A percentile compares a stretch with the other conserved stretches of the same genome.
Evolutionary conservation across 768 basidiomycete species (phyloP).

Genomic region (Lactifluus subvellereus): DNA sequence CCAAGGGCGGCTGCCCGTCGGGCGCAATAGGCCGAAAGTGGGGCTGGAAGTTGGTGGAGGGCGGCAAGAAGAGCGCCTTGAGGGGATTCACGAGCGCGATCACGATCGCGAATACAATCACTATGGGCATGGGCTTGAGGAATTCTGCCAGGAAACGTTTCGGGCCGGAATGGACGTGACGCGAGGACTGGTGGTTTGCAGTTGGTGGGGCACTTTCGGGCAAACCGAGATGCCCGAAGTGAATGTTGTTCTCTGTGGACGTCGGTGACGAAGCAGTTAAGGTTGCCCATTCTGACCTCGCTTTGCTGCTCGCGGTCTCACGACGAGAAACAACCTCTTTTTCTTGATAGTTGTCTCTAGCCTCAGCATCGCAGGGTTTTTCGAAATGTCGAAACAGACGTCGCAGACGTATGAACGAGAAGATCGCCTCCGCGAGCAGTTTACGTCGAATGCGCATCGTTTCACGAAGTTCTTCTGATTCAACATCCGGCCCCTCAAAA

Average conservation of each 20-base stretch:
- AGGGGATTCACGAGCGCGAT: constrained; percentile 51
- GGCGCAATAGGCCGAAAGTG: constrained; percentile 37
- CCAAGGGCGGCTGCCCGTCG: constrained; percentile 62
- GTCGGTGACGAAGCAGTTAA: neutral
- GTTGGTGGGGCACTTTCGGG: neutral
- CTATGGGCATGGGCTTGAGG: constrained; percentile 44
- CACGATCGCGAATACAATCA: constrained; percentile 49
- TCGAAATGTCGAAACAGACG: neutral
- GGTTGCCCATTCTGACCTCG: neutral
- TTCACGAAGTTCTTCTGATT: constrained; percentile 49
- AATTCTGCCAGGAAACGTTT: constrained; percentile 25
- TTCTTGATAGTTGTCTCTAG: neutral
- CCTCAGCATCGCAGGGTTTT: neutral
- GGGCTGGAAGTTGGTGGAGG: constrained; percentile 41
- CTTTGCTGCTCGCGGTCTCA: neutral
- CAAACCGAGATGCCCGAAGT: neutral
- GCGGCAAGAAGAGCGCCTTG: constrained; percentile 54
- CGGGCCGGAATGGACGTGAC: neutral
- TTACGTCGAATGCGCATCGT: constrained; percentile 37
- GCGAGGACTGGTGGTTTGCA: neutral
- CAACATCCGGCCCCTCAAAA: constrained; percentile 57
- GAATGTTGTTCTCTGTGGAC: constrained; percentile 6
- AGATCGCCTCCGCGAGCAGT: constrained; percentile 13
- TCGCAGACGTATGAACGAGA: neutral
- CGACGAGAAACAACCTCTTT: neutral